Conservation (phyloP, 2,329 filamentous ascomycete species). For the Aspergillus sp. region DNA sequence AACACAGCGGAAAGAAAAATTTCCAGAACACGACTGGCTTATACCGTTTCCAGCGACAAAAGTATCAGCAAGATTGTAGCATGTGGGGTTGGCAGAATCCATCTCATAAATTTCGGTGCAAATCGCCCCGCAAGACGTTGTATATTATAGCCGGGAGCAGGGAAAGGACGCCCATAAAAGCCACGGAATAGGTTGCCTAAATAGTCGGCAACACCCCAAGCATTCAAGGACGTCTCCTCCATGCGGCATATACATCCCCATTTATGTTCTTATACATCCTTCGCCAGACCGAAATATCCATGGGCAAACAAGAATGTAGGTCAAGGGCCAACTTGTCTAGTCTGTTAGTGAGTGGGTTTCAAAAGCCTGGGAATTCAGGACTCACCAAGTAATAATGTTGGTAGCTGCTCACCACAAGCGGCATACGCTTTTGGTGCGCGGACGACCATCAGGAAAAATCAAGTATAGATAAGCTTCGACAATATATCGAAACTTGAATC, state of each 20-base stretch:
- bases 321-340: too few relatives aligned
- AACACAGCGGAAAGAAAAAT: constrained; percentile 10
- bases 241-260: too few relatives aligned
- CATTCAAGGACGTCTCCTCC: too few relatives aligned
- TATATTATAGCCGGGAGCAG: neutral
- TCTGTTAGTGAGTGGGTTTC: too few relatives aligned
- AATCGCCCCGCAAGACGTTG: neutral
- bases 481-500: neutral
- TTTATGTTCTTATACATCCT: too few relatives aligned
- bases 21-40: constrained; percentile 3
- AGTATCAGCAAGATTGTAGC: constrained; percentile 1
- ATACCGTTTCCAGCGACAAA: neutral
- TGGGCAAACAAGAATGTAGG: too few relatives aligned
- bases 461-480: neutral
- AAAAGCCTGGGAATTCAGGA: neutral
- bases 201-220: too few relatives aligned
- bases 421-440: neutral
- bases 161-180: neutral
- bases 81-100: constrained; percentile 1
- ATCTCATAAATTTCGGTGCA: constrained; percentile 1
- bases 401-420: neutral
- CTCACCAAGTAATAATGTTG: neutral
- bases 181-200: too few relatives aligned
- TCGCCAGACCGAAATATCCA: too few relatives aligned
- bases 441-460: neutral